Percentiles rank a stretch among this genome's conserved stretches.
These are phyloP conservation scores for Nepenthes alata DNA, from an alignment of 179 eudicot genomes.

Conservation along the genomic window DNA sequence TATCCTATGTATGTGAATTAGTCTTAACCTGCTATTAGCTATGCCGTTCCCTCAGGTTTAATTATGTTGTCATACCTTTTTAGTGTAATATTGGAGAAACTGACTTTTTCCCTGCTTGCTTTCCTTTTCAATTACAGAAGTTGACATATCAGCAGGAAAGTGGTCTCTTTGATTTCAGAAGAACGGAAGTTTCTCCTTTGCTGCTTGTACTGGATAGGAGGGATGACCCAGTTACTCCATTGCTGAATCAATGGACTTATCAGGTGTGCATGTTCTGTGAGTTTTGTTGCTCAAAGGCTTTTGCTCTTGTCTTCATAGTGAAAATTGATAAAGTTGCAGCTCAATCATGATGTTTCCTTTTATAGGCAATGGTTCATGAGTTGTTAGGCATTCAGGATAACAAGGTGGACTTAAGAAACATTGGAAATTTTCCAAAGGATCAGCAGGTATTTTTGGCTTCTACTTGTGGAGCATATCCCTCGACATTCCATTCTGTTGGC, in stretches of 20 bases:
- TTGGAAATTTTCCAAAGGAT: slow-evolving; percentile 57
- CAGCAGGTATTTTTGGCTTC: slow-evolving; percentile 49
- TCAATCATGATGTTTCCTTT: slow-evolving; percentile 13
- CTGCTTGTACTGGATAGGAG: slow-evolving; percentile 73
- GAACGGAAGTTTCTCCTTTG: slow-evolving; percentile 67
- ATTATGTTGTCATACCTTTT: too few relatives aligned
- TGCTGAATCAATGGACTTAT: slow-evolving; percentile 91
- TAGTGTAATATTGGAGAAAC: too few relatives aligned
- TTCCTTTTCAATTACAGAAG: slow-evolving; percentile 31
- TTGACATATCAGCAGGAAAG: slow-evolving; percentile 93
- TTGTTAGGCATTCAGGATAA: slow-evolving; percentile 78
- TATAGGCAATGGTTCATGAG: slow-evolving; percentile 88
- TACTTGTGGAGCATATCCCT: neutral
- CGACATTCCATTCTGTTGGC: neutral
- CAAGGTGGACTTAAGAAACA: slow-evolving; percentile 65
- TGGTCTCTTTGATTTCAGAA: slow-evolving; percentile 87
- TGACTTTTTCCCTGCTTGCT: too few relatives aligned
- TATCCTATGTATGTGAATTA: too few relatives aligned
- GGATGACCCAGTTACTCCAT: slow-evolving; percentile 87
- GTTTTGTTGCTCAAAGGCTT: neutral
- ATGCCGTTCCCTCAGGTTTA: too few relatives aligned
- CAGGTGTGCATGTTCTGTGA: slow-evolving; percentile 41
- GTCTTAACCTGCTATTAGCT: too few relatives aligned
- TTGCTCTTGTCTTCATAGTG: neutral
- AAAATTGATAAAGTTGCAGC: slow-evolving; percentile 9